phyloP scores from a whole-genome alignment of 495 filamentous ascomycete genomes.

The Ramalina intermedia region DNA sequence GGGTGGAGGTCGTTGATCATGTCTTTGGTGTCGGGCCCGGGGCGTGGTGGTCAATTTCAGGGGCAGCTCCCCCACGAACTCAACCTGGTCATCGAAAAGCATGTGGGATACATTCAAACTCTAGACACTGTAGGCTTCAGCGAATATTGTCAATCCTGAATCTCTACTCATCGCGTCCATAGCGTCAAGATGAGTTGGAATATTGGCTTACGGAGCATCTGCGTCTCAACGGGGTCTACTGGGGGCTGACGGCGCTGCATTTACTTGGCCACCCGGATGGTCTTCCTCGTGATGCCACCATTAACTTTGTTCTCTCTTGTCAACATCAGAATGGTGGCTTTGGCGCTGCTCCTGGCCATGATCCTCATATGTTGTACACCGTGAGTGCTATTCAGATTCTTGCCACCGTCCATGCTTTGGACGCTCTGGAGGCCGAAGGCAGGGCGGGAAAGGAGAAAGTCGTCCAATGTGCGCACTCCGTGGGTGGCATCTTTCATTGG shows the following conservation, averaged over 20 bases:
- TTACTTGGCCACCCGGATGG: constrained; percentile 67
- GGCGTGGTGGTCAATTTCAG: constrained; percentile 30
- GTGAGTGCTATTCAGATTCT: constrained; percentile 88
- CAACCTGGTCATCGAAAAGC: constrained; percentile 52
- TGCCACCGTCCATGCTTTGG: constrained; percentile 67
- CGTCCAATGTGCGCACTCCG: constrained; percentile 47
- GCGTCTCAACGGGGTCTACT: constrained; percentile 87
- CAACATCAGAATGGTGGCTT: constrained; percentile 81
- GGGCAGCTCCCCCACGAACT: constrained; percentile 42
- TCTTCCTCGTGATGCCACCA: constrained; percentile 63
- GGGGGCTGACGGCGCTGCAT: constrained; percentile 83
- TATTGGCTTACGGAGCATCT: constrained; percentile 97
- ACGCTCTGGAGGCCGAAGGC: constrained; percentile 57
- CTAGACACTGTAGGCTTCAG: constrained; percentile 59
- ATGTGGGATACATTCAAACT: constrained; percentile 87
- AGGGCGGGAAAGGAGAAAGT: constrained; percentile 53
- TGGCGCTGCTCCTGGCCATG: constrained; percentile 83
- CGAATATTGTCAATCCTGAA: background rate
- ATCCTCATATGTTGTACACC: constrained; percentile 90
- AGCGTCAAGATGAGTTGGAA: constrained; percentile 83
- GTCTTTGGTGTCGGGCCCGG: constrained; percentile 49
- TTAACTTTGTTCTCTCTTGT: constrained; percentile 86
- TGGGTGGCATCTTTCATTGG: constrained; percentile 6
- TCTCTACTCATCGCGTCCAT: constrained; percentile 14
- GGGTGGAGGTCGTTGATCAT: constrained; percentile 21